Evolutionary conservation across 345 rosid species (phyloP), one percentile per base, ranked within the genome.

Genomic region (Balakata baccata): DNA sequence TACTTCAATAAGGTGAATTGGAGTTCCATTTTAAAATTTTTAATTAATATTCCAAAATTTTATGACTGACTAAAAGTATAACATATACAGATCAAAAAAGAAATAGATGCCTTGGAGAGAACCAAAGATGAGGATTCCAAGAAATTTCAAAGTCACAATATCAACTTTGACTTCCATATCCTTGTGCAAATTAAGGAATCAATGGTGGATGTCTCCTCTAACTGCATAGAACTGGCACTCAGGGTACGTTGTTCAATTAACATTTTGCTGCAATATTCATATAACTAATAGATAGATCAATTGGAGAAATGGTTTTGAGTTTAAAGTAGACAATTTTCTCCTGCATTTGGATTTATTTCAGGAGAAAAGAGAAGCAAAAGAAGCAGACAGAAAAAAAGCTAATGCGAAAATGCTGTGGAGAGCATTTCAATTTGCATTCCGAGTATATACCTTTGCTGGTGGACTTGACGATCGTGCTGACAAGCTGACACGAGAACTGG

Each of bases 381-480:
- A 71, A 66, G 76, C 68, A 69, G 85, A 85, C 79, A 59, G 63
- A 59, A 78, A 62, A 70, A 78, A 78, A 46, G 87, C 75, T 4
- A 11, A 70, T 75, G 78, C 83, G 10, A 89, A 89, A 78, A 71
- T 85, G 85, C 79, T 92, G 0, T 92, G 98, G 98, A 88, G 91
- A 74, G 92, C 91, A 34, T 92, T 92, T 70, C 98, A 94, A 57
- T 88, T 94, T 69, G 98, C 96, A 52, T 92, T 85, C 70, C 81
- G 90, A 72, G 94, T 92, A 17, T 92, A 92, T 72, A 83, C 84
- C 16, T 94, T 94, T 61, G 95, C 98, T 0, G 98, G 97, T 7
- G 98, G 98, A 61, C 94, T 87, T 0, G 98, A 94, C 22, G 94
- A 92, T 29, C 89, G 91, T 1, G 98, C 97, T 0, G 98, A 92